Evolutionary conservation across 1,284 basidiomycete genomes (phyloP).

Genomic region (Cutaneotrichosporon sp.): DNA sequence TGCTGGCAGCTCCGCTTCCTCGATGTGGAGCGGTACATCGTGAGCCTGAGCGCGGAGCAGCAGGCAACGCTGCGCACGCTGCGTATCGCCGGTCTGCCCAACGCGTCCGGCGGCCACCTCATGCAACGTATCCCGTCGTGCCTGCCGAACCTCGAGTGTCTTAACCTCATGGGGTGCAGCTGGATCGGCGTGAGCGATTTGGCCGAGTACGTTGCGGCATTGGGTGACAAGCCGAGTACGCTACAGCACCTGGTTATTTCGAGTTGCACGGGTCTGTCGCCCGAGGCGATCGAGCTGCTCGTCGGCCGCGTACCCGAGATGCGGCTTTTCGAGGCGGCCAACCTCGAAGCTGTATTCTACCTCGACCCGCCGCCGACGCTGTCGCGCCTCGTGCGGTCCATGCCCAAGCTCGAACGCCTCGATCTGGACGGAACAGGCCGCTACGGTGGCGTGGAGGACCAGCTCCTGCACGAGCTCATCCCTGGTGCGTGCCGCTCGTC

Average conservation of each 20-base stretch:
- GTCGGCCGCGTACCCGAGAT: conserved; percentile 66
- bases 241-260: conserved; percentile 76
- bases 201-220: conserved; percentile 50
- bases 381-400: conserved; percentile 29
- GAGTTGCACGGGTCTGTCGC: conserved; percentile 66
- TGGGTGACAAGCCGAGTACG: conserved; percentile 36
- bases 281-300: conserved; percentile 65
- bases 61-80: conserved; percentile 42
- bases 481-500: conserved; percentile 11
- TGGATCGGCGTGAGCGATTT: conserved; percentile 13
- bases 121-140: conserved; percentile 60
- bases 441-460: conserved; percentile 62
- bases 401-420: conserved; percentile 64
- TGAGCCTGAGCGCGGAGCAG: conserved; percentile 33
- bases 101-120: conserved; percentile 50
- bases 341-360: conserved; percentile 49
- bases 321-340: conserved; percentile 76
- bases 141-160: conserved; percentile 67
- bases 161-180: conserved; percentile 68
- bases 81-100: conserved; percentile 60
- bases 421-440: conserved; percentile 73
- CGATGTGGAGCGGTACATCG: conserved; percentile 50
- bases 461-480: conserved; percentile 52
- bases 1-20: conserved; percentile 65
- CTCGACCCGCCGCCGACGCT: conserved; percentile 17